A percentile compares a stretch with the other conserved stretches of the same genome.
Conservation (phyloP, 2,329 filamentous ascomycete species). For the Phyllosticta paracitricarpa region DNA sequence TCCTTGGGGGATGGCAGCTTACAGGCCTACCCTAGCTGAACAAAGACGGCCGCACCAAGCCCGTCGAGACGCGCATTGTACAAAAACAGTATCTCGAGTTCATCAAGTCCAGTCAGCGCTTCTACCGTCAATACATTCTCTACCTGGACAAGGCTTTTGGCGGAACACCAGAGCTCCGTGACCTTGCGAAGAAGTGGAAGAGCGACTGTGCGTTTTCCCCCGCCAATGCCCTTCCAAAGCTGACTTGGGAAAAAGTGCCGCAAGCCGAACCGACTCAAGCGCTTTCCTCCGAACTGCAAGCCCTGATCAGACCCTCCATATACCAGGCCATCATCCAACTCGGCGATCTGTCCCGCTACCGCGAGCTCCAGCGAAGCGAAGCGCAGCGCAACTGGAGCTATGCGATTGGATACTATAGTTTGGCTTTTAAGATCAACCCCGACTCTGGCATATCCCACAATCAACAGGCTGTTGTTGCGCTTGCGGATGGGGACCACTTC, state of each 20-base stretch:
- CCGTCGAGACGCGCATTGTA: constrained; percentile 62
- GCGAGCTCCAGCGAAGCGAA: constrained; percentile 59
- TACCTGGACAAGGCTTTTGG: constrained; percentile 54
- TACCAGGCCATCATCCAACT: constrained; percentile 77
- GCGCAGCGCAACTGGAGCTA: constrained; percentile 59
- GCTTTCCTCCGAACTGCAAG: constrained; percentile 35
- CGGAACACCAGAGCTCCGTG: constrained; percentile 48
- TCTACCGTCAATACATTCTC: constrained; percentile 80
- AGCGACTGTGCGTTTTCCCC: constrained; percentile 4
- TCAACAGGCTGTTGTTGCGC: constrained; percentile 78
- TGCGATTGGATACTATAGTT: constrained; percentile 72
- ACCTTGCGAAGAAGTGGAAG: constrained; percentile 40
- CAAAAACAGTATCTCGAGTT: constrained; percentile 76
- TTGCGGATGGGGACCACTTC: constrained; percentile 69
- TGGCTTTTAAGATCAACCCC: constrained; percentile 71
- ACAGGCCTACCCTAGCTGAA: constrained; percentile 3
- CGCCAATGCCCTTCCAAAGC: not conserved
- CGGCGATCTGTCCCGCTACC: constrained; percentile 84
- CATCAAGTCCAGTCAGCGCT: constrained; percentile 76
- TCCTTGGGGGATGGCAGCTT: not conserved
- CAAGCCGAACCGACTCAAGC: constrained; percentile 12
- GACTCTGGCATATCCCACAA: constrained; percentile 76
- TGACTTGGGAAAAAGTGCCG: not conserved
- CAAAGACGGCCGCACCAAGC: constrained; percentile 35
- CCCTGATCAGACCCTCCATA: constrained; percentile 61